Evolutionary conservation across 2,329 filamentous ascomycete species (phyloP).

Genomic region (Apiospora koreana): DNA sequence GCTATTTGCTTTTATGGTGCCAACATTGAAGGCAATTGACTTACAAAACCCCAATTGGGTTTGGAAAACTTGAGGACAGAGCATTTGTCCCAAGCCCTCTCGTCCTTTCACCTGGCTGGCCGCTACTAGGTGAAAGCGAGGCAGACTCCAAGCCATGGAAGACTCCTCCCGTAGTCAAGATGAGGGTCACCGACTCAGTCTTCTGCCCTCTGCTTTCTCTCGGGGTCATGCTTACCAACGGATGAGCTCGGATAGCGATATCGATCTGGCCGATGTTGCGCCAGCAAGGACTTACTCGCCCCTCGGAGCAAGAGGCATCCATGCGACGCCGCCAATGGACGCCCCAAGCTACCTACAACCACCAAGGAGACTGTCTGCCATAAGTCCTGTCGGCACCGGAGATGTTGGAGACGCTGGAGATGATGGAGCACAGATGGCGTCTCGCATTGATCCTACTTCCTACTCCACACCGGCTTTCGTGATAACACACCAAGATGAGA

Average conservation of each 20-base stretch:
- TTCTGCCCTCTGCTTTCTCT: slow-evolving; percentile 7
- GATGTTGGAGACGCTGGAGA: neutral
- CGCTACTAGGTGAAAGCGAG: neutral
- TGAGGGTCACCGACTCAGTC: neutral
- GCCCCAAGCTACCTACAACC: neutral
- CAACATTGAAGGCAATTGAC: neutral
- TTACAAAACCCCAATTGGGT: neutral
- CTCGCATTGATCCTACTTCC: neutral
- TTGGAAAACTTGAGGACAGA: neutral
- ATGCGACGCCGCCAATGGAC: neutral
- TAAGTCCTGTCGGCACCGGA: neutral
- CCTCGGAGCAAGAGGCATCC: neutral
- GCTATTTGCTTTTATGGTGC: too few species aligned
- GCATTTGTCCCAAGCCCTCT: neutral
- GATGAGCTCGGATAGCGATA: slow-evolving; percentile 12
- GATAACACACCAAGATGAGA: slow-evolving; percentile 4
- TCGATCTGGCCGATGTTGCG: slow-evolving; percentile 12
- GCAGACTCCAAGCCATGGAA: neutral
- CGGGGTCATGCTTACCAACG: slow-evolving; percentile 5
- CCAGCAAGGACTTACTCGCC: slow-evolving; percentile 7
- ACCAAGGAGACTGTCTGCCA: neutral
- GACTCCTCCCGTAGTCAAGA: neutral
- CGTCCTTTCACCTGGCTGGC: neutral
- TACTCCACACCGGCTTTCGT: neutral
- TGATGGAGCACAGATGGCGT: neutral